Percentiles rank a stretch among this genome's conserved stretches.
These are phyloP conservation scores for Ophiostoma pallidulum DNA, from an alignment of 2,329 filamentous ascomycete species.

Conservation along the genomic window DNA sequence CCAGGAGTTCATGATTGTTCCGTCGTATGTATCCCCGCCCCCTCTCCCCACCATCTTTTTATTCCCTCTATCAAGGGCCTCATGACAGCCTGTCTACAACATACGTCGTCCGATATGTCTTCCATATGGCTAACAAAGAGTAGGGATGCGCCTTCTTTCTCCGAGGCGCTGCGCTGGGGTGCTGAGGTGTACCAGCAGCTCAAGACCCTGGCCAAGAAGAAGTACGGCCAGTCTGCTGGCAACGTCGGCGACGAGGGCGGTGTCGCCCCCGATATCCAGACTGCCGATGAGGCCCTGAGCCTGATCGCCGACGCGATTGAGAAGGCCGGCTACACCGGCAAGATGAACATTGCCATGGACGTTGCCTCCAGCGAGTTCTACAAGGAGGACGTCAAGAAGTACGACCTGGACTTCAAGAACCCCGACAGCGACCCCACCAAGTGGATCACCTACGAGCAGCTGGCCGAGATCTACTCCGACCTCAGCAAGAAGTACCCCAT, in stretches of 20 bases:
- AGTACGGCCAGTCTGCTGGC: slow-evolving; percentile 96
- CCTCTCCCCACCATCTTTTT: no score
- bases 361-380: slow-evolving; percentile 99
- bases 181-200: slow-evolving; percentile 97
- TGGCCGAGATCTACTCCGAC: slow-evolving; percentile 81
- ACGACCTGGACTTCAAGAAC: slow-evolving; percentile 99
- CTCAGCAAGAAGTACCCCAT: slow-evolving; percentile 95
- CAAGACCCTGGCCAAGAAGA: slow-evolving; percentile 96
- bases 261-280: slow-evolving; percentile 98
- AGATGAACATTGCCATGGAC: slow-evolving; percentile 98
- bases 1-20: slow-evolving; percentile 96
- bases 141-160: slow-evolving; percentile 78
- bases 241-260: slow-evolving; percentile 99
- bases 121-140: slow-evolving; percentile 17
- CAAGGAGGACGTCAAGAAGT: slow-evolving; percentile 96
- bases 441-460: slow-evolving; percentile 98
- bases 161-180: slow-evolving; percentile 92
- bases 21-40: slow-evolving; percentile 63
- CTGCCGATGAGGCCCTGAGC: slow-evolving; percentile 89
- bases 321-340: slow-evolving; percentile 86
- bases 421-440: slow-evolving; percentile 89
- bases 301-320: slow-evolving; percentile 93
- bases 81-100: no score
- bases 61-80: no score
- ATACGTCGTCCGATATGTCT: no score